Evolutionary conservation across 2,329 filamentous ascomycete genomes (phyloP).

Genomic region (Aspergillus sp.): DNA sequence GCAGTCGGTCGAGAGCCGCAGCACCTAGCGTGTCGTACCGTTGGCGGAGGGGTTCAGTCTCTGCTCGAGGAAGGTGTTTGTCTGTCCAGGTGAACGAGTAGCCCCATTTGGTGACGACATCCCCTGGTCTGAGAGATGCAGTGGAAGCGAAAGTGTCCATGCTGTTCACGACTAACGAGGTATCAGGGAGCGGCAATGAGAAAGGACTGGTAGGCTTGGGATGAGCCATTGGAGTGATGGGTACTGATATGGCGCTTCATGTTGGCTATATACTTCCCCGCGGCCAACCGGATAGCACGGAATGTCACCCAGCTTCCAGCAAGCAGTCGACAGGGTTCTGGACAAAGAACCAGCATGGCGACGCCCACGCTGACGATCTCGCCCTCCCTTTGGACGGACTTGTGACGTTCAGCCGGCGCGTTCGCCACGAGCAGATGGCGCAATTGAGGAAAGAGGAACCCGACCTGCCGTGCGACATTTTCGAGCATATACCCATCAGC

Average conservation of each 20-base stretch:
- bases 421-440: too few relatives aligned
- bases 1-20: constrained; percentile 12
- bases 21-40: constrained; percentile 15
- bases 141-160: too few relatives aligned
- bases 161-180: too few relatives aligned
- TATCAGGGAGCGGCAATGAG: too few relatives aligned
- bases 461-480: too few relatives aligned
- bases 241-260: background rate
- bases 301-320: background rate
- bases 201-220: too few relatives aligned
- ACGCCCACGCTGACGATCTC: background rate
- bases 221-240: background rate
- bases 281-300: background rate
- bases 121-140: background rate
- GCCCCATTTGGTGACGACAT: constrained; percentile 13
- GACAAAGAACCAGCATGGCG: background rate
- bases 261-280: background rate
- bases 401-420: too few relatives aligned
- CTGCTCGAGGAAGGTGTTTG: constrained; percentile 9
- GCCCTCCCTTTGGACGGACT: too few relatives aligned
- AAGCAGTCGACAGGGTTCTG: background rate
- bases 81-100: constrained; percentile 17
- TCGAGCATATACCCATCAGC: too few relatives aligned
- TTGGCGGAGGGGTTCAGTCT: constrained; percentile 14
- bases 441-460: too few relatives aligned